Evolutionary conservation across 495 filamentous ascomycete genomes (phyloP), one percentile per base, ranked within the genome.

Genomic region (Clohesyomyces aquaticus): DNA sequence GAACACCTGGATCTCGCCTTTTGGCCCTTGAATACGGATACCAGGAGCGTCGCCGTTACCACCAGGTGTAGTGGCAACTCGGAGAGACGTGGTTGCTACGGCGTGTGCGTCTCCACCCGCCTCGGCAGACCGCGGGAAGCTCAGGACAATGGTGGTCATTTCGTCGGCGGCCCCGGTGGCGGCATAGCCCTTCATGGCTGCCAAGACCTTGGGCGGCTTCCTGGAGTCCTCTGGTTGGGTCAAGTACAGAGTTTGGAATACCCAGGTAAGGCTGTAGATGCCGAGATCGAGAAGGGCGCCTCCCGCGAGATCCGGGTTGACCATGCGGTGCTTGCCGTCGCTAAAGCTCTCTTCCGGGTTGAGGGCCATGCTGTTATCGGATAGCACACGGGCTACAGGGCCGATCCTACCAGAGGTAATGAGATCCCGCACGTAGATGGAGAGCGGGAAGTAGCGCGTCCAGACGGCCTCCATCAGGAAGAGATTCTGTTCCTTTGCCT

Each of bases 381-480:
- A 88, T 58, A 85, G 78, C 2, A 91, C 89, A 25, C 92, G 84
- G 26, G 88, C 82, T 9, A 97, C 87, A 49, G 86, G 84, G 4
- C 94, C 93, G 67, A 97, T 88, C 46, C 78, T 80, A 2, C 89
- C 88, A 1, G 81, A 79, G 54, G 81, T 77, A 59, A 95, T 87
- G 68, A 91, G 68, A 51, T 92, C 82, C 28, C 92, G 77, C 26
- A 96, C 78, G 73, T 93, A 85, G 59, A 91, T 83, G 65, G 85
- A 89, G 6, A 93, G 75, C 1, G 94, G 94, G 79, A 96, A 95
- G 73, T 90, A 94, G 22, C 94, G 80, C 27, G 93, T 97, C 94
- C 94, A 97, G 9, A 97, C 90, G n/a, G 93, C 93, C 79, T 98
- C 93, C 91, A 96, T 96, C 38, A 98, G 75, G 78, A 97, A 96